Percentiles rank a stretch among this genome's conserved stretches.
Conservation (phyloP, 2,329 filamentous ascomycete species). For the Cytospora mali region DNA sequence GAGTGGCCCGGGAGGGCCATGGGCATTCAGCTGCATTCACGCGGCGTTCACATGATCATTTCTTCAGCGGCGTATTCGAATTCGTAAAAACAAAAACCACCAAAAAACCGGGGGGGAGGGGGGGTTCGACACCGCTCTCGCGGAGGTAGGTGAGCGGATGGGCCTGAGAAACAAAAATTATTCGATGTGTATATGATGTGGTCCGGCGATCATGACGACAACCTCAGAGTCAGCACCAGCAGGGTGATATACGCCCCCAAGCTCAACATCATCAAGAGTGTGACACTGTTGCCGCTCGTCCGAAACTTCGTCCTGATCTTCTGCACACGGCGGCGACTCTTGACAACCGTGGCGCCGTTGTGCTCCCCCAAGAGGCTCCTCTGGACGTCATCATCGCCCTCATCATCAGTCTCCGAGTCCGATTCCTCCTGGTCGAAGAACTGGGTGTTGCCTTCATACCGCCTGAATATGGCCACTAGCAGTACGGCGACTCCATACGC, state of each 20-base stretch:
- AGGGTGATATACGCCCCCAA: slow-evolving; percentile 60
- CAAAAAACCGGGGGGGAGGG: no score
- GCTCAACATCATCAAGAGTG: slow-evolving; percentile 59
- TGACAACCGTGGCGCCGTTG: slow-evolving; percentile 24
- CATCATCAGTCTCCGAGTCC: slow-evolving; percentile 36
- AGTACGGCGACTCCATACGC: slow-evolving; percentile 86
- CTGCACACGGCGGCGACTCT: slow-evolving; percentile 39
- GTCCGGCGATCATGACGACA: slow-evolving; percentile 33
- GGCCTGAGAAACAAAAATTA: background rate
- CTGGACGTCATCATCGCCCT: slow-evolving; percentile 29
- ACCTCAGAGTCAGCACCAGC: slow-evolving; percentile 56
- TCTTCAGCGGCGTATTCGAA: slow-evolving; percentile 2
- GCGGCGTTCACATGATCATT: slow-evolving; percentile 24
- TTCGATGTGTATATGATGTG: background rate
- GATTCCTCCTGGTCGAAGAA: slow-evolving; percentile 71
- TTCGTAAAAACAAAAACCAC: no score
- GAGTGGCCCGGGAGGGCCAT: slow-evolving; percentile 17
- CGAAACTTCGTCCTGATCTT: slow-evolving; percentile 59
- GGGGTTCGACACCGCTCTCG: background rate
- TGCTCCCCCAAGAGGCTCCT: background rate
- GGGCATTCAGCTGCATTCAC: slow-evolving; percentile 21
- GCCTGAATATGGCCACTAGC: slow-evolving; percentile 79
- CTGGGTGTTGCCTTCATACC: slow-evolving; percentile 89
- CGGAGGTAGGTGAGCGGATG: background rate
- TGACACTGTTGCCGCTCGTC: slow-evolving; percentile 65